Percentiles rank a stretch among this genome's conserved stretches.
Evolutionary conservation across 306 rosid genomes (phyloP).

Genomic region (Inga oerstediana): DNA sequence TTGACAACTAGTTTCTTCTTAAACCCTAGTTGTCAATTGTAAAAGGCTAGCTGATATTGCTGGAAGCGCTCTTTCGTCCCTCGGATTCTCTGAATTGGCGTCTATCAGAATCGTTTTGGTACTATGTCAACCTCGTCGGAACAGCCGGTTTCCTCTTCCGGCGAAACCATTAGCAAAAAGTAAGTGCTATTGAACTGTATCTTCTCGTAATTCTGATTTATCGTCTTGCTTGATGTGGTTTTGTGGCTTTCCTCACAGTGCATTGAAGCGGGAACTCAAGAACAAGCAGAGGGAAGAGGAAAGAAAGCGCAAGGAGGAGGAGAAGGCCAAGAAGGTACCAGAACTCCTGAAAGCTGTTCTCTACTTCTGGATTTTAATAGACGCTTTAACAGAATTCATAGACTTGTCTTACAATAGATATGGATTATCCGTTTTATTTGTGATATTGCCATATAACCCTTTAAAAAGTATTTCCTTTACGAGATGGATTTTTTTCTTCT

Average conservation of each 20-base stretch:
- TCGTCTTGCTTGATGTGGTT: not conserved
- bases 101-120: too few relatives aligned
- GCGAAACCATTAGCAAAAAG: slow-evolving; percentile 48
- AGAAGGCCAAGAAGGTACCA: slow-evolving; percentile 69
- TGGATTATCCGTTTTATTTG: not conserved
- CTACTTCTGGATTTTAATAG: not conserved
- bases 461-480: not conserved
- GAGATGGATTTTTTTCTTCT: not conserved
- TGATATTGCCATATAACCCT: not conserved
- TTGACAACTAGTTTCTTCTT: not conserved
- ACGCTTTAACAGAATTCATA: not conserved
- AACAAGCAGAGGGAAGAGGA: slow-evolving; percentile 75
- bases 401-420: not conserved
- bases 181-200: not conserved
- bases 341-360: not conserved
- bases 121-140: slow-evolving; percentile 22
- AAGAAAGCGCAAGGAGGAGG: slow-evolving; percentile 74
- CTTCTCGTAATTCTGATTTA: not conserved
- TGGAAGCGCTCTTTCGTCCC: not conserved
- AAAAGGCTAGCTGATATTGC: not conserved
- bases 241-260: slow-evolving; percentile 49
- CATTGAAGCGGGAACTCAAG: slow-evolving; percentile 73
- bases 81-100: not conserved
- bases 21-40: not conserved
- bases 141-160: slow-evolving; percentile 2